phyloP scores from a whole-genome alignment of 2,329 filamentous ascomycete genomes.

The Pseudopyricularia javanii region DNA sequence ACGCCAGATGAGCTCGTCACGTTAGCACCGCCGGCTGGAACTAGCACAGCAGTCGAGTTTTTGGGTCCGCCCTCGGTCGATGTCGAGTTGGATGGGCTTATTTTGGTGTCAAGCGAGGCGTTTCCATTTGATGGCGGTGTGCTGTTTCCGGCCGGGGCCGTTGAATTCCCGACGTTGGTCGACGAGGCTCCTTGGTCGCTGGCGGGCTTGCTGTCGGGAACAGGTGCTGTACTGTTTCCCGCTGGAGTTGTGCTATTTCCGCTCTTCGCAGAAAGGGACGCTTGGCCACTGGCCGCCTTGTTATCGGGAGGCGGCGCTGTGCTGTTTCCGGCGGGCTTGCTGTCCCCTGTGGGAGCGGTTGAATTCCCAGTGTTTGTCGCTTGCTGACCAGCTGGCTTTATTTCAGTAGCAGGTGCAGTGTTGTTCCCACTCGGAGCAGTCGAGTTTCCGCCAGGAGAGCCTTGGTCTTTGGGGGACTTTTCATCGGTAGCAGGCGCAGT shows the following conservation, averaged over 20 bases:
- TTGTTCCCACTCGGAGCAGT: no score
- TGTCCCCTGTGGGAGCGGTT: neutral
- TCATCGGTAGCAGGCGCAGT: no score
- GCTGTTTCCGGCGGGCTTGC: neutral
- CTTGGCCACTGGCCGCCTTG: neutral
- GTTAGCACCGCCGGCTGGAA: neutral
- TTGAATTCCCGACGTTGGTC: neutral
- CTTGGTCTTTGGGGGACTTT: no score
- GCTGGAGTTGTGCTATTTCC: neutral
- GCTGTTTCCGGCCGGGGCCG: neutral
- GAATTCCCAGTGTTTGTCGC: no score
- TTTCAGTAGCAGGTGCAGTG: neutral
- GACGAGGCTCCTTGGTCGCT: neutral
- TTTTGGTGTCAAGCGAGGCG: neutral
- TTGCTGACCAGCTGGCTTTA: neutral
- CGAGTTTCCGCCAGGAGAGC: no score
- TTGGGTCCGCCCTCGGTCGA: neutral
- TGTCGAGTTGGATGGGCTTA: neutral
- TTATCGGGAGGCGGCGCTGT: neutral
- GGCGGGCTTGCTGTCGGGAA: neutral
- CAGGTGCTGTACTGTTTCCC: neutral
- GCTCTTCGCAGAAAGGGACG: neutral
- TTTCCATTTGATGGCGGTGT: neutral
- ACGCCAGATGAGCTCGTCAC: neutral
- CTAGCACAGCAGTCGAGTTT: neutral